A percentile compares a stretch with the other conserved stretches of the same genome.
Evolutionary conservation across 208 protist species (phyloP).

Genomic region (Lotmaria passim): DNA sequence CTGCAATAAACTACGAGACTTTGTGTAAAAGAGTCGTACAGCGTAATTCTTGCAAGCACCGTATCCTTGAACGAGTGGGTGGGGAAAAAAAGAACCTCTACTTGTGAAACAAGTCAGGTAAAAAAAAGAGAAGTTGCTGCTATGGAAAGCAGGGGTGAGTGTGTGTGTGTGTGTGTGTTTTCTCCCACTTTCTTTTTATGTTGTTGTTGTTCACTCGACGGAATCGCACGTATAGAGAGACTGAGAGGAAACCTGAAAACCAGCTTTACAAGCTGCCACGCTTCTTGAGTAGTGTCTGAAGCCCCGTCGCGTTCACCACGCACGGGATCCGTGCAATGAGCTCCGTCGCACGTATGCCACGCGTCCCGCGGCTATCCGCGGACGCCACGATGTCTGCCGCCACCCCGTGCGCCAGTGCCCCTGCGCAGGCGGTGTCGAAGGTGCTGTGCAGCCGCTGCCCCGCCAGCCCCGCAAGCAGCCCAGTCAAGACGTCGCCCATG

Average conservation of each 20-base stretch:
- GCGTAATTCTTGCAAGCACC: too few relatives aligned
- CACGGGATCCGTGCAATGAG: constrained; percentile 45
- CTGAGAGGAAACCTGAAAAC: neutral
- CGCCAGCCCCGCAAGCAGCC: constrained; percentile 56
- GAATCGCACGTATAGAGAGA: too few relatives aligned
- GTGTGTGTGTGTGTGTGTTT: too few relatives aligned
- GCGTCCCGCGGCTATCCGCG: constrained; percentile 39
- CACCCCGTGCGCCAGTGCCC: constrained; percentile 58
- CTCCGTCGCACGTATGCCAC: constrained; percentile 73
- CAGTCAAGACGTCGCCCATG: constrained; percentile 86
- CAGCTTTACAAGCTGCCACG: constrained; percentile 1
- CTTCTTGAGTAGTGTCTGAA: neutral
- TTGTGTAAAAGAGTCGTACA: too few relatives aligned
- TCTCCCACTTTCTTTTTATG: too few relatives aligned
- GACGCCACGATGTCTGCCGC: constrained; percentile 71
- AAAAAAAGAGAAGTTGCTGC: too few relatives aligned
- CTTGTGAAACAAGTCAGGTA: too few relatives aligned
- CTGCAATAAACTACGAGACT: too few relatives aligned
- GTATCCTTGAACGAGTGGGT: too few relatives aligned
- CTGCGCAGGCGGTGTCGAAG: constrained; percentile 61
- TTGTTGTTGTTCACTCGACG: too few relatives aligned
- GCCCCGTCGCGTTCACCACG: constrained; percentile 53
- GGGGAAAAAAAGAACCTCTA: too few relatives aligned
- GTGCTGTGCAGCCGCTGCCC: constrained; percentile 43
- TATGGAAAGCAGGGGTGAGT: too few relatives aligned